These are phyloP conservation scores for Aspergillus latus DNA, from an alignment of 2,329 filamentous ascomycete species.

Conservation along the genomic window DNA sequence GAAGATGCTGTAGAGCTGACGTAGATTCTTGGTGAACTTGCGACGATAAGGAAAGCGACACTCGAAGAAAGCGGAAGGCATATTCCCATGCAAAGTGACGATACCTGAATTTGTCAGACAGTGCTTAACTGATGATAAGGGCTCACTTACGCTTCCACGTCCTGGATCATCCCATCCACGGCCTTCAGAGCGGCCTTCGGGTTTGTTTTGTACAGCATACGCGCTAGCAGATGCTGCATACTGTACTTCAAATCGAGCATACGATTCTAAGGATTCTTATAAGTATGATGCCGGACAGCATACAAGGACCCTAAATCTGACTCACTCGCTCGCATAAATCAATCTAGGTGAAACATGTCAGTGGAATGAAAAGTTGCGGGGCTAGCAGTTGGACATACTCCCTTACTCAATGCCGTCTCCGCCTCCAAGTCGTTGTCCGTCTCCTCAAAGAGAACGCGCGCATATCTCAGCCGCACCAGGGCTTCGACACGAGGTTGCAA, in stretches of 20 bases:
- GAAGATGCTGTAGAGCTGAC: constrained; percentile 57
- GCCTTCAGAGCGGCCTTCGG: constrained; percentile 63
- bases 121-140: background rate
- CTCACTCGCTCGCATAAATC: constrained; percentile 53
- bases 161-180: constrained; percentile 60
- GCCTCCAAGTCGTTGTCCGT: constrained; percentile 63
- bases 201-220: constrained; percentile 61
- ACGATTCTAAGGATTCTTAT: constrained; percentile 45
- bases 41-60: constrained; percentile 57
- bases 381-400: constrained; percentile 43
- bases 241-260: constrained; percentile 65
- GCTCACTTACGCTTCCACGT: constrained; percentile 56
- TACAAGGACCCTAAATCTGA: background rate
- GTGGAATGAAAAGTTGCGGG: background rate
- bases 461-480: constrained; percentile 61
- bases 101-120: constrained; percentile 43
- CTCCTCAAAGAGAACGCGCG: constrained; percentile 63
- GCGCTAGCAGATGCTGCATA: constrained; percentile 66
- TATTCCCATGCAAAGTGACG: constrained; percentile 64
- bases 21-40: constrained; percentile 54
- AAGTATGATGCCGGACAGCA: constrained; percentile 15
- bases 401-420: constrained; percentile 63
- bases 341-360: constrained; percentile 38
- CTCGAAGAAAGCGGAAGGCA: constrained; percentile 63
- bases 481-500: constrained; percentile 61